These are phyloP conservation scores for Penicillium crustosum DNA, from an alignment of 2,329 filamentous ascomycete genomes.

Conservation along the genomic window DNA sequence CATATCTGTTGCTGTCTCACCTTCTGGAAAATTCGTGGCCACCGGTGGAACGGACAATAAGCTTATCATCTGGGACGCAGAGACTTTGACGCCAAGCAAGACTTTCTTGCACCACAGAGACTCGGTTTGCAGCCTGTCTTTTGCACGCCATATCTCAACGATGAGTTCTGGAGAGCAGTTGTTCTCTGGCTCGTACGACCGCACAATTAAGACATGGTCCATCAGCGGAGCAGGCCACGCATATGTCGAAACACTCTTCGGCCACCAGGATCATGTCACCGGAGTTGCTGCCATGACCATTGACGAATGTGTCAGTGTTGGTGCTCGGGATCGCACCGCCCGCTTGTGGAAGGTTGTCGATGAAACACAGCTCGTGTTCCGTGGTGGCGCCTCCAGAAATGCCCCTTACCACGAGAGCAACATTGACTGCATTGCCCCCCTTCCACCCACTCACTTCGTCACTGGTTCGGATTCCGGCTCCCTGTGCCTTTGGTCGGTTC, in stretches of 20 bases:
- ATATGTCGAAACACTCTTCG: conserved; percentile 93
- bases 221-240: conserved; percentile 74
- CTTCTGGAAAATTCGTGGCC: conserved; percentile 85
- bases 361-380: conserved; percentile 92
- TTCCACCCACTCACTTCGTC: conserved; percentile 88
- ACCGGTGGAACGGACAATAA: conserved; percentile 84
- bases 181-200: conserved; percentile 85
- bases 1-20: conserved; percentile 78
- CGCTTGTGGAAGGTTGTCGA: conserved; percentile 95
- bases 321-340: conserved; percentile 85
- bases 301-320: conserved; percentile 88
- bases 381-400: conserved; percentile 63
- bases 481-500: conserved; percentile 79
- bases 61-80: conserved; percentile 84
- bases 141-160: conserved; percentile 69
- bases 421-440: conserved; percentile 87
- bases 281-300: conserved; percentile 79
- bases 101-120: conserved; percentile 92
- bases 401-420: conserved; percentile 69
- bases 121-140: conserved; percentile 78
- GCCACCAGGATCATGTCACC: conserved; percentile 87
- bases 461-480: conserved; percentile 91
- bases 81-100: conserved; percentile 72
- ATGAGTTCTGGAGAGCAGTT: conserved; percentile 70
- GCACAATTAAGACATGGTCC: conserved; percentile 94